Base-by-base conservation (phyloP, 139 green algal species). In the Marvania coccoides region DNA sequence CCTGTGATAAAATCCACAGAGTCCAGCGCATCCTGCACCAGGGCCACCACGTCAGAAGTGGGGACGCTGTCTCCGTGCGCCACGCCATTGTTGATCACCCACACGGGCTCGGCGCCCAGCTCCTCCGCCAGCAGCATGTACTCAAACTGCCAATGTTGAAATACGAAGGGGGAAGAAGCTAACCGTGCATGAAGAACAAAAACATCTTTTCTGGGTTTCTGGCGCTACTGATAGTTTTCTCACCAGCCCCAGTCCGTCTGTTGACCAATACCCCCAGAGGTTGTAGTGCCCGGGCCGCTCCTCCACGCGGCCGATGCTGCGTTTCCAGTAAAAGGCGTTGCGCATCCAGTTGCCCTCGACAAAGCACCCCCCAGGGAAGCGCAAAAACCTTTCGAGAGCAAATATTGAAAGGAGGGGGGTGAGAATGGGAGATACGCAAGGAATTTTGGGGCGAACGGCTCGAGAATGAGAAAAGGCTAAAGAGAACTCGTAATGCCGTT, bases 211-310 rank as follows among this genome's bases (percentile, higher is more conserved):
- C n/a, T n/a, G n/a, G n/a, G n/a, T n/a, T n/a, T n/a, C n/a, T n/a
- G n/a, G n/a, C n/a, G n/a, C n/a, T n/a, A n/a, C n/a, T n/a, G n/a
- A n/a, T n/a, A n/a, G n/a, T n/a, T n/a, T n/a, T n/a, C n/a, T n/a
- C n/a, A n/a, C n/a, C n/a, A 87, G 70, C 26, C 79, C 78, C 29
- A 90, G 59, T 6, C 75, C 82, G 42, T 91, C 84, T 6, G 83
- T 82, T 35, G 65, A 82, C 83, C 83, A 91, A 56, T 91, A 91
- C 14, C 68, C 71, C 84, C 84, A 90, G 29, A 81, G 59, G 33
- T 90, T 90, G 31, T 68, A 57, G 69, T 90, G 84, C 4, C 84
- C 84, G 5, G 80, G 67, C 2, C 84, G 74, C 15, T 71, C 47
- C 51, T 79, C 75, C 15, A 58, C 46, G 2, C 14, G 37, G 14